phyloP scores from a whole-genome alignment of 768 basidiomycete species.

The Boletus speciosus region DNA sequence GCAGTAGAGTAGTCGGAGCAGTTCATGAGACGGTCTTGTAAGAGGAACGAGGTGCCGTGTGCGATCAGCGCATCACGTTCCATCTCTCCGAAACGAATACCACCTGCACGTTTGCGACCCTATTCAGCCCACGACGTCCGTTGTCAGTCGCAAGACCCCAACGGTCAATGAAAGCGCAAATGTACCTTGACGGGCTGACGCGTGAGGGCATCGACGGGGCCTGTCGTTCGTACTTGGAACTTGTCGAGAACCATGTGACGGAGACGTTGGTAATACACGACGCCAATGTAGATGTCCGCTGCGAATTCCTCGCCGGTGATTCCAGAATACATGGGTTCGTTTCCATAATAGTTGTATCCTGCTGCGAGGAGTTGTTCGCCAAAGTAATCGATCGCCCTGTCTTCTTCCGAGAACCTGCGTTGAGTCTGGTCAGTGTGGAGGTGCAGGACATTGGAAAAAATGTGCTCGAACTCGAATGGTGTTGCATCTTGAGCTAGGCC shows the following conservation, averaged over 20 bases:
- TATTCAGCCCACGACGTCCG: conserved; percentile 27
- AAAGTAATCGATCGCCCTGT: conserved; percentile 97
- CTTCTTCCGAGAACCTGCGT: conserved; percentile 85
- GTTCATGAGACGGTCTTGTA: conserved; percentile 99
- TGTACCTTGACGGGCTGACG: conserved; percentile 94
- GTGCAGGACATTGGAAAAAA: conserved; percentile 2
- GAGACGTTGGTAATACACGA: conserved; percentile 97
- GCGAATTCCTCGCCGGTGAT: conserved; percentile 98
- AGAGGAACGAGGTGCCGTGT: conserved; percentile 96
- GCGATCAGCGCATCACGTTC: conserved; percentile 98
- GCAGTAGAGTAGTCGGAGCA: conserved; percentile 99
- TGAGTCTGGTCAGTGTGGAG: conserved; percentile 8
- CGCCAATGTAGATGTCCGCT: conserved; percentile 97
- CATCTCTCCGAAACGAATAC: conserved; percentile 99
- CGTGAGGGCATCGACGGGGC: conserved; percentile 93
- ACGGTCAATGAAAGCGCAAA: background rate
- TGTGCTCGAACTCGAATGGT: conserved; percentile 79
- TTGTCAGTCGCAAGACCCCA: conserved; percentile 1
- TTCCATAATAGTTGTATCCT: conserved; percentile 98
- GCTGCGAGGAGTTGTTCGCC: conserved; percentile 90
- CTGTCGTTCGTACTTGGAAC: conserved; percentile 98
- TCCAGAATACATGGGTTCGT: conserved; percentile 99
- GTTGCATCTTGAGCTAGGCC: conserved; percentile 98
- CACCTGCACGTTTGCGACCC: conserved; percentile 98
- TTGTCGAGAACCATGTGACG: conserved; percentile 99